Conservation (phyloP, 768 basidiomycete genomes). For the Mrakia blollopis region DNA sequence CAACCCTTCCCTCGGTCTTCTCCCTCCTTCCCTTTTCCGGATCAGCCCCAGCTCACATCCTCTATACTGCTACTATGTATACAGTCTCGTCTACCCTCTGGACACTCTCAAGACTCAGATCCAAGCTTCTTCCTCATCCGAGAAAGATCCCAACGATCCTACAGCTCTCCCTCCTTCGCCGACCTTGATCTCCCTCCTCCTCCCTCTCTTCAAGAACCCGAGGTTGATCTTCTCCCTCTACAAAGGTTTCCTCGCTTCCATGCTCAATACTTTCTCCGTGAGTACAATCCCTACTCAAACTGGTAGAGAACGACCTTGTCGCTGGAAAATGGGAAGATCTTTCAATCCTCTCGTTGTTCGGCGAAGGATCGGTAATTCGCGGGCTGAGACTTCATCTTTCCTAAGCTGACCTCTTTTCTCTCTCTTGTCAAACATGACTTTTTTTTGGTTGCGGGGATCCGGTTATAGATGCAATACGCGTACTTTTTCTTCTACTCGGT, state of each 20-base stretch:
- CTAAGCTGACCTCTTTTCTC: slow-evolving; percentile 17
- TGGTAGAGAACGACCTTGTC: background rate
- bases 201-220: slow-evolving; percentile 70
- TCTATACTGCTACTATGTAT: background rate
- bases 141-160: background rate
- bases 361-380: background rate
- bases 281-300: slow-evolving; percentile 43
- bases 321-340: background rate
- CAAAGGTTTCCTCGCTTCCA: slow-evolving; percentile 88
- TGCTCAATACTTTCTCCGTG: slow-evolving; percentile 99
- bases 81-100: slow-evolving; percentile 87
- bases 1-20: background rate
- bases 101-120: slow-evolving; percentile 96
- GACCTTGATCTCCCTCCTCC: slow-evolving; percentile 56
- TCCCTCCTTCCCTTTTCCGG: slow-evolving; percentile 18
- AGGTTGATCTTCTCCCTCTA: slow-evolving; percentile 70
- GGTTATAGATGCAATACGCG: slow-evolving; percentile 64
- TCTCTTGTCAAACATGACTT: too few relatives aligned
- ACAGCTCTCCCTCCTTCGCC: slow-evolving; percentile 2
- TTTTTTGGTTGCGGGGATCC: slow-evolving; percentile 9
- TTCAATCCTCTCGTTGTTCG: background rate
- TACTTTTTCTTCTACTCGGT: slow-evolving; percentile 99
- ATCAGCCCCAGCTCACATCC: slow-evolving; percentile 26
- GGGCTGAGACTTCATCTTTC: background rate
- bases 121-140: slow-evolving; percentile 56